Base-by-base conservation (phyloP, 1,139 yeast genomes). In the Sugiyamaella castrensis region DNA sequence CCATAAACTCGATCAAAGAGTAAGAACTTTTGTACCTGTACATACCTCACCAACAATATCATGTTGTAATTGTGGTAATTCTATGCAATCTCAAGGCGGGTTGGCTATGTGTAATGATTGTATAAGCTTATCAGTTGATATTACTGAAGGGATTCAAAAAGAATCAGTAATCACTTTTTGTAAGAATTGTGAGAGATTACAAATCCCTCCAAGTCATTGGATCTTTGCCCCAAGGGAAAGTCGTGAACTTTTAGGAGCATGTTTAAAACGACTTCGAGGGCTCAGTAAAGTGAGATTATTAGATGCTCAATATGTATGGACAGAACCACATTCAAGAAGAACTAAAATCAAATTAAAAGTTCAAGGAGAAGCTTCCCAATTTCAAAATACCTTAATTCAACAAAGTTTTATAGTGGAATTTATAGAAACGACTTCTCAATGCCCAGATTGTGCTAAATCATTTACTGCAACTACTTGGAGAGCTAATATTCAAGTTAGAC, bases 301-400 rank as follows among this genome's bases (percentile, higher is more conserved):
- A 34, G 98, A 94, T 71, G 98, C 98, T 3, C 79, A 92, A 11
- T 94, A 89, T 63, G 81, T 94, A 54, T 94, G 99, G 99, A 94
- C 98, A 0, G 99, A 94, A 71, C 98, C 99, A 2, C 99, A 94
- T 69, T 89, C 98, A 31, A 81, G 98, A 69, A 83, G 98, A 73
- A 81, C 92, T 54, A 81, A 91, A 68, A 81, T 94, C 56, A 89
- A 89, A 64, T 71, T 94, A 50, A 87, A 97, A 0, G 96, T 92
- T 27, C 98, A 92, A 69, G 98, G 98, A 57, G 98, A 92, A 69
- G 96, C 96, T 29, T 50, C 50, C 27, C 61, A 59, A 48, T 82
- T 88, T 80, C 78, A 84, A 31, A 88, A 87, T 63, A 89, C 96
- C 30, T 86, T 91, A 57, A 82, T 94, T 32, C 97, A 94, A 67